Base-by-base conservation (phyloP, 768 basidiomycete genomes). In the Termitomyces sp. region DNA sequence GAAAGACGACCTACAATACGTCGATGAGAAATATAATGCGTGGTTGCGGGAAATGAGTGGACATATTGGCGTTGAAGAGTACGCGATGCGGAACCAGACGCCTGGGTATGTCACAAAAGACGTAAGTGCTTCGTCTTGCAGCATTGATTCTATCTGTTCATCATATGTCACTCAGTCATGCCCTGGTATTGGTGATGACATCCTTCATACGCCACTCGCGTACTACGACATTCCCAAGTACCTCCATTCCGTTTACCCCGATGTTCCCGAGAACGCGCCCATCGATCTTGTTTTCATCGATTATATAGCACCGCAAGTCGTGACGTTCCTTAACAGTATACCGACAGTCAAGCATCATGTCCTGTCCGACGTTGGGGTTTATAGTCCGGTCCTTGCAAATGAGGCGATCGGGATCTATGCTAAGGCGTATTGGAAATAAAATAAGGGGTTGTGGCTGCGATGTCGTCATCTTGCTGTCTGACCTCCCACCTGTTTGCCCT, bases 211-310 rank as follows among this genome's bases (percentile, higher is more conserved):
- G 1, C 83, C 89, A 2, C 68, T 89, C 54, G 79, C 87, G 4
- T 82, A 80, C 70, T 81, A 79, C 70, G 54, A 68, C 5, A 60
- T 73, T 3, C 88, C 87, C 0, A 76, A 79, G 65, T 91, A 85
- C 66, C 77, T 91, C 58, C 77, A 76, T 16, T 87, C 86, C 0
- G 69, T 75, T 30, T 68, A 81, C 3, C 86, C 88, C 2, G 67
- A 74, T 24, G 78, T 84, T 15, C 60, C 81, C 0, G 75, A 75
- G 55, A 74, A 78, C 55, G 76, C 82, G 0, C 73, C 73, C 0
- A 77, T 93, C 61, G 91, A 93, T 64, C 78, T 93, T 22, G 85
- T 93, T 36, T 93, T 92, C 68, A 77, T 87, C 49, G 76, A 86
- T 68, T 93, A 91, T 70, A 84, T 91, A 66, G 73, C 79, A 65